Evolutionary conservation across 805 yeast genomes (phyloP).

Genomic region (Sporopachydermia lactativora): DNA sequence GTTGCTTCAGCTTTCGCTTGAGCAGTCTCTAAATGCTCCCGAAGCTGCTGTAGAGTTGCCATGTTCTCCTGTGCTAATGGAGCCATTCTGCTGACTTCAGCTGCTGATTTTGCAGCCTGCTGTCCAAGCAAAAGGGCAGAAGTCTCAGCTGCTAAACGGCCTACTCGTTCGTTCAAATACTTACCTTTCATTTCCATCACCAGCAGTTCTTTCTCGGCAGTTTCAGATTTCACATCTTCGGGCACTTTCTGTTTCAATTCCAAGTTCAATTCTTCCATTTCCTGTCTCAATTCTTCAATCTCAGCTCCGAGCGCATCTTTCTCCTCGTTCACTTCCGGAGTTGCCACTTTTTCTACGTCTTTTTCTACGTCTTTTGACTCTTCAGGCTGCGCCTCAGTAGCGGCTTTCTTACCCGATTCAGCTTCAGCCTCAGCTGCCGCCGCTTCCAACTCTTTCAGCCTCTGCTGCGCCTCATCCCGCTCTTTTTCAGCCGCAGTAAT

Average conservation of each 20-base stretch:
- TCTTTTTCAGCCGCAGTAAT: not conserved
- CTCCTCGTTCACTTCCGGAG: too few species aligned
- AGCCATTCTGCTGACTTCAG: not conserved
- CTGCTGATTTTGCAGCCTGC: not conserved
- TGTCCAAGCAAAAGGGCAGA: not conserved
- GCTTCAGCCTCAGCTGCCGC: too few species aligned
- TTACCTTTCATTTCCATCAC: not conserved
- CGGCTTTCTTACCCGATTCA: too few species aligned
- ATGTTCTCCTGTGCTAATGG: not conserved
- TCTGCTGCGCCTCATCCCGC: too few species aligned
- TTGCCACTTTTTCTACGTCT: too few species aligned
- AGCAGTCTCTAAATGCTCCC: not conserved
- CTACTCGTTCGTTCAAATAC: not conserved
- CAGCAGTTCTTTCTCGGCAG: too few species aligned
- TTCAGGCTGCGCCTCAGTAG: too few species aligned
- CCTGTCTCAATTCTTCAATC: not conserved
- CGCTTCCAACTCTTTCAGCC: too few species aligned
- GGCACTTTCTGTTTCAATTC: too few species aligned
- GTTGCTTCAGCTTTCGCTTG: not conserved
- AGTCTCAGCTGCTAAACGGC: not conserved
- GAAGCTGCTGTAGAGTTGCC: not conserved
- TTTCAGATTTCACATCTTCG: too few species aligned
- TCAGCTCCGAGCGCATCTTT: not conserved
- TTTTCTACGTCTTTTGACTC: too few species aligned
- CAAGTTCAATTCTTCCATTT: not conserved